Evolutionary conservation across 768 basidiomycete genomes (phyloP).

Genomic region (Agrocybe pediades): DNA sequence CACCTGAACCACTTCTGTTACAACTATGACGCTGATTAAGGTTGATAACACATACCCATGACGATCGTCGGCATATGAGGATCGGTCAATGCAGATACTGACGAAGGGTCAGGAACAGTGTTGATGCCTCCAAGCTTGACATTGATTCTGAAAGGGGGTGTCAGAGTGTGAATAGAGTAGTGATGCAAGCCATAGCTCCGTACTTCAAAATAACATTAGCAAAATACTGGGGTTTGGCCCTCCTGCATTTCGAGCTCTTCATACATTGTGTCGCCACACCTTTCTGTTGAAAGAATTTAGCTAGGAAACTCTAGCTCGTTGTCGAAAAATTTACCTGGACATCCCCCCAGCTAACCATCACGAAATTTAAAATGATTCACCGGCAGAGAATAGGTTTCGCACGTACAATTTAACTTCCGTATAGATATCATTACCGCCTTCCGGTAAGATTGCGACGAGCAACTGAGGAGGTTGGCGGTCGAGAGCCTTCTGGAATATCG

Average conservation of each 20-base stretch:
- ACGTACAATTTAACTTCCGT: slow-evolving; percentile 78
- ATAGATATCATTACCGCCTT: slow-evolving; percentile 76
- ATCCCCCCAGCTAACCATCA: slow-evolving; percentile 76
- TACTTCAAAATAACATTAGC: slow-evolving; percentile 83
- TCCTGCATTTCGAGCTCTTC: slow-evolving; percentile 63
- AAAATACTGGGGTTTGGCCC: slow-evolving; percentile 75
- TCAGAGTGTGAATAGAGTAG: slow-evolving; percentile 3
- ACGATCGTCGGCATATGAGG: slow-evolving; percentile 76
- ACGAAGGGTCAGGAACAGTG: slow-evolving; percentile 68
- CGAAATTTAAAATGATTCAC: background rate
- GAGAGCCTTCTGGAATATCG: slow-evolving; percentile 41
- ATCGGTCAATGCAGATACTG: slow-evolving; percentile 67
- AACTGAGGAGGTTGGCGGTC: slow-evolving; percentile 53
- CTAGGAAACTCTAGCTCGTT: background rate
- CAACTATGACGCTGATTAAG: background rate
- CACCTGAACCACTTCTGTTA: slow-evolving; percentile 43
- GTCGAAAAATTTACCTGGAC: slow-evolving; percentile 29
- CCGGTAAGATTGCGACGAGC: slow-evolving; percentile 70
- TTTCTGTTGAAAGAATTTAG: slow-evolving; percentile 48
- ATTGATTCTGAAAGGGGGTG: slow-evolving; percentile 55
- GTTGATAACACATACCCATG: slow-evolving; percentile 51
- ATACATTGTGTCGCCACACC: slow-evolving; percentile 76
- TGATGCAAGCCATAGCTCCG: slow-evolving; percentile 16
- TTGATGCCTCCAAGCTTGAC: slow-evolving; percentile 88
- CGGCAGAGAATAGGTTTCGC: background rate